Evolutionary conservation across 768 basidiomycete genomes (phyloP), one percentile per base, ranked within the genome.

Genomic region (Phylloporus sp.): DNA sequence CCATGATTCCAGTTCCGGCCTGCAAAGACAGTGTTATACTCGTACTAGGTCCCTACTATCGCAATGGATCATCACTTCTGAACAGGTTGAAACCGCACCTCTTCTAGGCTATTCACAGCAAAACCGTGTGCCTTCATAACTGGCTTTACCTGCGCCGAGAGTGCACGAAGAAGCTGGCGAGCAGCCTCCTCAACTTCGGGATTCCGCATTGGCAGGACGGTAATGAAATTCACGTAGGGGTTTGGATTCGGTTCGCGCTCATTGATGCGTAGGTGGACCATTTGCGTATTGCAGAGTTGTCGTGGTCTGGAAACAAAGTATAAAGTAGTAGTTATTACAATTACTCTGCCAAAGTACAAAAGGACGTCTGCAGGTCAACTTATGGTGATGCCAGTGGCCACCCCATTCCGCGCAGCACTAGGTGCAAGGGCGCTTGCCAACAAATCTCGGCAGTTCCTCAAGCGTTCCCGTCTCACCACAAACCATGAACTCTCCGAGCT

Each of bases 1-100:
- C 91, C 91, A 50, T 74, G 75, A 57, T 90, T 88, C 90, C 90
- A 93, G 63, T 91, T 92, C 43, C 90, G 76, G 2, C 90, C 91
- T 5, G 83, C 80, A 67, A 92, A 92, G 6, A 92, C 86, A 13
- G 58, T 60, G 62, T 92, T 92, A 61, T 80, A 78, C 62, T 90
- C 85, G 58, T 92, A 91, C 88, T 91, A 59, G 32, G 45, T 34
- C 12, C 35, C 35, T 36, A 18, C 10, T 16, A 18, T 22, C 34
- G n/a, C 20, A 22, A 45, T 23, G 24, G 15, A 3, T 36, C 39
- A 12, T 31, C 41, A 29, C 29, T 18, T 39, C 29, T 3, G 13
- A 45, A 29, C 18, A 20, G 10, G 29, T 40, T n/a, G n/a, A 18
- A 29, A 43, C 15, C 65, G 46, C 61, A 88, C 90, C 81, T 92